Conservation (phyloP, 257 asterid species). For the Solanum pimpinellifolium region DNA sequence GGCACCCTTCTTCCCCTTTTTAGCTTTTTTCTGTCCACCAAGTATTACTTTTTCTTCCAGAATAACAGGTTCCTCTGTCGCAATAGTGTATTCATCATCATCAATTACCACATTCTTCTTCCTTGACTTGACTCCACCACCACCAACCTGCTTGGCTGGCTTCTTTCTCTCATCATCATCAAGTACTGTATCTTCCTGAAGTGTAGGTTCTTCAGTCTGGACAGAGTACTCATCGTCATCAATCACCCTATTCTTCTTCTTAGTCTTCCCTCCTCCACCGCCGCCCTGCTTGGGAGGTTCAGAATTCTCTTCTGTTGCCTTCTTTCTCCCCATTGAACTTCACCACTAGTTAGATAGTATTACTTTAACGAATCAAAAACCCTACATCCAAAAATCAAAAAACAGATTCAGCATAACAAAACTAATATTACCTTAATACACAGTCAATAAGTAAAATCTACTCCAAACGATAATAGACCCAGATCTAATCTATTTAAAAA, state of each 20-base stretch:
- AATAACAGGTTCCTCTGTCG: slow-evolving; percentile 38
- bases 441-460: neutral
- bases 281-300: neutral
- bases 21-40: slow-evolving; percentile 53
- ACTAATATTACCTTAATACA: neutral
- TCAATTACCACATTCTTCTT: slow-evolving; percentile 28
- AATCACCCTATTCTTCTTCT: slow-evolving; percentile 54
- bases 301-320: slow-evolving; percentile 32
- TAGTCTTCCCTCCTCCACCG: slow-evolving; percentile 53
- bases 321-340: slow-evolving; percentile 72
- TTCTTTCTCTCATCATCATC: slow-evolving; percentile 21
- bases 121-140: slow-evolving; percentile 53
- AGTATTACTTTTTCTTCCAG: slow-evolving; percentile 33
- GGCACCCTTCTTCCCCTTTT: slow-evolving; percentile 47
- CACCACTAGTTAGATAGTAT: neutral
- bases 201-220: slow-evolving; percentile 46
- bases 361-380: neutral
- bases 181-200: slow-evolving; percentile 37
- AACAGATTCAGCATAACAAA: neutral
- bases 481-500: neutral
- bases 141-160: slow-evolving; percentile 11
- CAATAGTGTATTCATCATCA: slow-evolving; percentile 66
- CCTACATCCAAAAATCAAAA: neutral
- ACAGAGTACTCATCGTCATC: slow-evolving; percentile 67
- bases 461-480: neutral